phyloP scores from a whole-genome alignment of 441 rosid species.

The Oxalis stricta region DNA sequence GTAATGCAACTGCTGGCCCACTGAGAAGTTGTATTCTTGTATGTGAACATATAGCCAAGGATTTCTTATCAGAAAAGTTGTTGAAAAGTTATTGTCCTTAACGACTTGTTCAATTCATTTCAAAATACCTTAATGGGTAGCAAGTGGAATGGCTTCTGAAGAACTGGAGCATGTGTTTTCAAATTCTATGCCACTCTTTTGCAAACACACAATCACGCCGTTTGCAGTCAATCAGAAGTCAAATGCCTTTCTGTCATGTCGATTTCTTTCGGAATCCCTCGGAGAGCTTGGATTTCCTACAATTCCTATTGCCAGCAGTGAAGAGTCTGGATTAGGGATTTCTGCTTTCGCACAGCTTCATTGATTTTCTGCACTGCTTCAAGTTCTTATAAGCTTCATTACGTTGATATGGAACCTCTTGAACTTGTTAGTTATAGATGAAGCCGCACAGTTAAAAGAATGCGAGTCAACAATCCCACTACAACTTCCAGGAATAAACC shows the following conservation, averaged over 20 bases:
- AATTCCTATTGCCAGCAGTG: constrained; percentile 11
- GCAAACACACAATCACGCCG: neutral
- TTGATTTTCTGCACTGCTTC: constrained; percentile 31
- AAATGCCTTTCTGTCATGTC: constrained; percentile 17
- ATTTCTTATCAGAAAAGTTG: constrained; percentile 5
- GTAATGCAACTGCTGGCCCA: neutral
- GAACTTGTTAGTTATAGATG: constrained; percentile 31
- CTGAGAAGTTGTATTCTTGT: constrained; percentile 16
- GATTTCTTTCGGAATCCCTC: constrained; percentile 9
- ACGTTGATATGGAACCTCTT: constrained; percentile 12
- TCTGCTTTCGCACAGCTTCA: constrained; percentile 19
- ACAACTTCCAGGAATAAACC: constrained; percentile 20
- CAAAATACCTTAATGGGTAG: constrained; percentile 8
- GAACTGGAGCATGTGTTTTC: constrained; percentile 17
- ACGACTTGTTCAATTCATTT: constrained; percentile 19
- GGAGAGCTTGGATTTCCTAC: constrained; percentile 14
- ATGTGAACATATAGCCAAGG: constrained; percentile 18
- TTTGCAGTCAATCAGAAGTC: constrained; percentile 8
- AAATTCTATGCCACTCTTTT: neutral
- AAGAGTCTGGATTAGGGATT: neutral
- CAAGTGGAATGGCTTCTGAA: constrained; percentile 11
- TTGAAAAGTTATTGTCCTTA: constrained; percentile 6
- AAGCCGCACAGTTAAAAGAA: constrained; percentile 38
- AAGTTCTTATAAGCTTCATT: constrained; percentile 20
- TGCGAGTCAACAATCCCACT: constrained; percentile 33